A percentile compares a stretch with the other conserved stretches of the same genome.
Evolutionary conservation across 495 filamentous ascomycete genomes (phyloP).

Genomic region (Xylaria curta): DNA sequence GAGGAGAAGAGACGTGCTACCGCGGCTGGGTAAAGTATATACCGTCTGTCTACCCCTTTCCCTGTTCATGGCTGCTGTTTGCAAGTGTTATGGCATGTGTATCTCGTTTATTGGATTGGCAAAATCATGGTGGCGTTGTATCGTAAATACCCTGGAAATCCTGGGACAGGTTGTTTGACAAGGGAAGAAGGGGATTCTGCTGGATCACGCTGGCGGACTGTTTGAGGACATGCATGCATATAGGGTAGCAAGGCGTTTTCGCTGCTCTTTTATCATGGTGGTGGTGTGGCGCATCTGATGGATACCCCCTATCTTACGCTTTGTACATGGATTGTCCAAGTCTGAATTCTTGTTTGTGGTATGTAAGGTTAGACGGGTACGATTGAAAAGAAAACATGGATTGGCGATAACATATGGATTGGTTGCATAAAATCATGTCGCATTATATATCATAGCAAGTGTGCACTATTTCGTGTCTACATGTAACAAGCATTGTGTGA

Average conservation of each 20-base stretch:
- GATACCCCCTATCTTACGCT: not conserved
- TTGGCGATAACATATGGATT: not conserved
- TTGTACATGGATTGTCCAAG: not conserved
- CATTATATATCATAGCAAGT: not conserved
- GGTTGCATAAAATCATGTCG: not conserved
- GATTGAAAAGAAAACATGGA: not conserved
- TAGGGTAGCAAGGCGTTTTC: not conserved
- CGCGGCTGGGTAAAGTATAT: not conserved
- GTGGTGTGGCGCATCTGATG: not conserved
- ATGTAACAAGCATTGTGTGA: conserved; percentile 6
- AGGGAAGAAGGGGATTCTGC: not conserved
- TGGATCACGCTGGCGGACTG: not conserved
- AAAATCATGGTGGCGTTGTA: not conserved
- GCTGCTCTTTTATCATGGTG: not conserved
- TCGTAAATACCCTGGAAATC: not conserved
- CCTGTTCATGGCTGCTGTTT: not conserved
- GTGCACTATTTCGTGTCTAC: not conserved
- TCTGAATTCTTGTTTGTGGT: not conserved
- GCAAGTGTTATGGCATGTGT: not conserved
- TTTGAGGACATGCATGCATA: not conserved
- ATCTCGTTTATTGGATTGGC: not conserved
- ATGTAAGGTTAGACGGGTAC: not conserved
- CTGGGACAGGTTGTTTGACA: not conserved
- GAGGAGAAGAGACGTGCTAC: conserved; percentile 45
- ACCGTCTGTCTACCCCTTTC: not conserved